Evolutionary conservation across 805 yeast genomes (phyloP), one percentile per base, ranked within the genome.

Genomic region (Kregervanrija delftensis): DNA sequence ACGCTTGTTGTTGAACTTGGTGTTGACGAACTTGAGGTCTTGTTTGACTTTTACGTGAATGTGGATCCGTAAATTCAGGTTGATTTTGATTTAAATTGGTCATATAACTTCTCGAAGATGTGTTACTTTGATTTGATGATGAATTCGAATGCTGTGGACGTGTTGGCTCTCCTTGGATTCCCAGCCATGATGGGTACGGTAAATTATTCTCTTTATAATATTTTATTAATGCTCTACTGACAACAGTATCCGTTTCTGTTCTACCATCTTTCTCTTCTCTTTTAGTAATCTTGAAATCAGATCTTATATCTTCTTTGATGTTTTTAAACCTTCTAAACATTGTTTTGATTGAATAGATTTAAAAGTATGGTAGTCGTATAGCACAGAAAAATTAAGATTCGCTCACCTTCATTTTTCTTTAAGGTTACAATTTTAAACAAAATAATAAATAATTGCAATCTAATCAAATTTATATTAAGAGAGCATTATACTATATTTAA

Each of bases 221-320:
- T 17, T 49, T 56, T 10, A 62, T 51, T 31, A 66, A 39, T 0
- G 69, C 61, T 28, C 49, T 53, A 38, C 62, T 63, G 1, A 66
- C 64, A 33, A 59, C 54, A 0, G 71, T 66, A 17, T 60, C 63
- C 11, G 57, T 55, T 41, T 64, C 68, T 1, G 52, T 46, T 13
- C 50, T 55, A 4, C 69, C 68, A 46, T 65, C 70, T n/a, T 54
- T 51, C 38, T 66, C 69, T 36, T 56, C 57, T n/a, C 49, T 48
- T 65, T 64, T 46, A 45, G 37, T 9, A 52, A 38, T 30, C 41
- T 40, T 22, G 4, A 37, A 15, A 3, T 56, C 45, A 14, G 40
- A 33, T 3, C 33, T 34, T 1, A 46, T 35, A 3, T 47, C 48
- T 8, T 51, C 57, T 35, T 54, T 56, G 30, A 60, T 42, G 31